Base-by-base conservation (phyloP, 1,284 basidiomycete species). In the Cryptococcus sp. region DNA sequence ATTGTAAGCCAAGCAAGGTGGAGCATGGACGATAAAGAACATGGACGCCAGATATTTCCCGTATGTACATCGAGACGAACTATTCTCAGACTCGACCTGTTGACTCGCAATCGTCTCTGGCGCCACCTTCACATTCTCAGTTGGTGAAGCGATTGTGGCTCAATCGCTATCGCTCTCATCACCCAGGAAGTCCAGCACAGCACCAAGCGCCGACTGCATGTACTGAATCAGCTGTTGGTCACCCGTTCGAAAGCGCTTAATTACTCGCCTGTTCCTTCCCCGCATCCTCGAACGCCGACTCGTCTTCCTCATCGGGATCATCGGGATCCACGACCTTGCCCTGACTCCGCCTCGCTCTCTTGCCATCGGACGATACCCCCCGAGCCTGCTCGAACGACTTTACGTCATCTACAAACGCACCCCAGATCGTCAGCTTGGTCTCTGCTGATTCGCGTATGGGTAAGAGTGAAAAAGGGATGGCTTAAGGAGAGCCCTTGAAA, bases 301-400 rank as follows among this genome's bases (percentile, higher is more conserved):
- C 42, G n/a, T 45, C 42, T 2, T 45, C 42, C 22, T 45, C 42
- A 22, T n/a, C n/a, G n/a, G 31, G 31, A 35, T 35, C 31, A 22
- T n/a, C n/a, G n/a, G 31, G 31, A 35, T 35, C 31, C 31, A 35
- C 31, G 13, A 35, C 31, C 31, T 35, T 35, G 31, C 31, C 53
- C 16, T n/a, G 25, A 23, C 23, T 20, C 66, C 27, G 73, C 72
- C 44, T 49, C 63, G 55, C 16, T 23, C 56, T 19, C 50, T 53
- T 47, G 15, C 13, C 31, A 35, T 56, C 47, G n/a, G 58, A 54
- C 3, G 65, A 69, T 1, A 69, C 27, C 1, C 78, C 78, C 31
- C 76, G 60, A 45, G 63, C 62, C 20, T 70, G 67, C 53, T 81
- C 79, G 61, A 78, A 81, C 56, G 77, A 71, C 53, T 65, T 56